These are phyloP conservation scores for Neofusicoccum cordaticola DNA, from an alignment of 2,329 filamentous ascomycete species.

Conservation along the genomic window DNA sequence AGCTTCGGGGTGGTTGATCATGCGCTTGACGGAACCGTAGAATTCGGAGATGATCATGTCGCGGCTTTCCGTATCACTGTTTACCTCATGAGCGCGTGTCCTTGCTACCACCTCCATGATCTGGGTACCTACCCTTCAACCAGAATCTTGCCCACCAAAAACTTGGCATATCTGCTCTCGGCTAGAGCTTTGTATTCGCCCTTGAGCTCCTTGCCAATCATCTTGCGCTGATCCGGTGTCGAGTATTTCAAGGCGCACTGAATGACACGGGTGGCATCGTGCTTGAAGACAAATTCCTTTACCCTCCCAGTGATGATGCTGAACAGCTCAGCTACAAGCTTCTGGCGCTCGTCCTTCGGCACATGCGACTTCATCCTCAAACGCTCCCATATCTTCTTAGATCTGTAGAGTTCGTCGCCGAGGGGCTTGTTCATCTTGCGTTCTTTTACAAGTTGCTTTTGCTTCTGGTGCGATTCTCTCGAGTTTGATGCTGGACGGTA, in stretches of 20 bases:
- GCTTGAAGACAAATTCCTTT: constrained; percentile 96
- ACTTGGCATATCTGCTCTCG: constrained; percentile 96
- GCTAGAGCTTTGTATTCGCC: constrained; percentile 81
- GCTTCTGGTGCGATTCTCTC: constrained; percentile 86
- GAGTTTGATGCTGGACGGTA: constrained; percentile 56
- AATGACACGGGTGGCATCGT: constrained; percentile 93
- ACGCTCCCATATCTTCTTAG: constrained; percentile 97
- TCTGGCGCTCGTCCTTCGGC: constrained; percentile 80
- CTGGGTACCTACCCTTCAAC: constrained; percentile 62
- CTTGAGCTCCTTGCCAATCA: constrained; percentile 82
- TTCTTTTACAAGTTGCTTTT: constrained; percentile 83
- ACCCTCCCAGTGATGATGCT: constrained; percentile 86
- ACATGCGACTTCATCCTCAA: constrained; percentile 91
- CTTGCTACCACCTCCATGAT: neutral
- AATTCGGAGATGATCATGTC: constrained; percentile 92
- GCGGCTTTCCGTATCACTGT: constrained; percentile 74
- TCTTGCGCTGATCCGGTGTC: constrained; percentile 75
- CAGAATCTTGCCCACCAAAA: constrained; percentile 90
- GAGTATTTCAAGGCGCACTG: constrained; percentile 98
- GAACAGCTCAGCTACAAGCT: constrained; percentile 86
- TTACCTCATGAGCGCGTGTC: neutral
- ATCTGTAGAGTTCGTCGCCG: constrained; percentile 80
- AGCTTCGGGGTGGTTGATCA: constrained; percentile 94
- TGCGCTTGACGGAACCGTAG: constrained; percentile 84
- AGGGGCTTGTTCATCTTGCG: constrained; percentile 91